Evolutionary conservation across 2,329 filamentous ascomycete species (phyloP), one percentile per base, ranked within the genome.

Genomic region (Verticillium nubilum): DNA sequence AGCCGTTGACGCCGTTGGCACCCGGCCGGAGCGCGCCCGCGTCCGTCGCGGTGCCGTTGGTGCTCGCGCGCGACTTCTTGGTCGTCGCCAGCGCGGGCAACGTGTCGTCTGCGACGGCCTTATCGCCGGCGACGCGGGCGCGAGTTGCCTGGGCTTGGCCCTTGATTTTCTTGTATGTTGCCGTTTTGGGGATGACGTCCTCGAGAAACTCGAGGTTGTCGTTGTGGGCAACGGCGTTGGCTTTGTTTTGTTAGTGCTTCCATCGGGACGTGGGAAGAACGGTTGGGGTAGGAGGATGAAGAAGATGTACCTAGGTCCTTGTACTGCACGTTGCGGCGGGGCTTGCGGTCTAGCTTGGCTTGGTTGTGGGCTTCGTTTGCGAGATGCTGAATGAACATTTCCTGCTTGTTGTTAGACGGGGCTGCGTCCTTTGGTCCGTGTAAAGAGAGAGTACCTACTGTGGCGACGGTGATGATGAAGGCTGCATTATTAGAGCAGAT

Each of bases 151-250:
- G 76, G 1, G 83, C 79, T 63, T 85, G 68, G 52, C 86, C 86
- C 77, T 92, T 94, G 76, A 90, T 85, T 66, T 90, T 85, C 70
- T 90, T 91, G 78, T 87, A 96, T 17, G 91, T 87, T 5, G 88
- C 85, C 1, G 93, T 97, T 72, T 89, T 90, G 60, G 95, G 95
- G 37, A 97, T 90, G 27, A 96, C 86, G 74, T 99, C 95, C 63
- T 90, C 83, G 15, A 99, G 85, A 71, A 99, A 99, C 73, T 99
- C 93, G 57, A 99, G 88, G 72, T 96, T 96, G 74, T 98, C 95
- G 63, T 92, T 87, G 71, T 92, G 89, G 7, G 90, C 85, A 59
- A 98, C 88, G 28, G 95, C 94, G 68, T 86, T 90, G 66, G 93
- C 92, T 92, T 37, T 56, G 57, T 15, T 17, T 58, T 25, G 61